phyloP scores from a whole-genome alignment of 139 green algal genomes.

The Picochlorum sp. region DNA sequence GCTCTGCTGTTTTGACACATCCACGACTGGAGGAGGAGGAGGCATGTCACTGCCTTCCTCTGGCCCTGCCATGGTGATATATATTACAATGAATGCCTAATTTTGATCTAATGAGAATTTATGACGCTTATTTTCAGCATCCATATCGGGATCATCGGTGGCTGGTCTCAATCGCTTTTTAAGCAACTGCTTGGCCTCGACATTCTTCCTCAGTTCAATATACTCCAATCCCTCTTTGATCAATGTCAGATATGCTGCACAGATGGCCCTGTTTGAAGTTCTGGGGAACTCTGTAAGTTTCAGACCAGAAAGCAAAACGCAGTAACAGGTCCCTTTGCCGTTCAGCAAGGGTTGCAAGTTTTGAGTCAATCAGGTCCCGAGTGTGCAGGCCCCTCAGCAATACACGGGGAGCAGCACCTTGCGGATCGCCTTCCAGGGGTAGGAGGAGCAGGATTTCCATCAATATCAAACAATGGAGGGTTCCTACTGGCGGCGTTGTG shows the following conservation, averaged over 20 bases:
- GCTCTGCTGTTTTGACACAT: too few relatives aligned
- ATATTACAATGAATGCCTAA: background rate
- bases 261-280: conserved; percentile 33
- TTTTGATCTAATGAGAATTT: background rate
- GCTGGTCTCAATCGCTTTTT: background rate
- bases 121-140: conserved; percentile 9
- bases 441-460: conserved; percentile 34
- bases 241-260: conserved; percentile 51
- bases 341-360: background rate
- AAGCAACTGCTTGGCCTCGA: conserved; percentile 19
- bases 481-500: conserved; percentile 16
- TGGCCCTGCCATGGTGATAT: too few relatives aligned
- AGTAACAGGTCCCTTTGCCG: conserved; percentile 53
- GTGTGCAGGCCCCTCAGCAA: conserved; percentile 42
- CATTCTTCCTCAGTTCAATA: conserved; percentile 42
- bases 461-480: conserved; percentile 47
- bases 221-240: conserved; percentile 46
- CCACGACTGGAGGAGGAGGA: too few relatives aligned
- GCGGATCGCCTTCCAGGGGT: conserved; percentile 8
- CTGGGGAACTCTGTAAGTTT: conserved; percentile 30
- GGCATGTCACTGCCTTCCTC: too few relatives aligned
- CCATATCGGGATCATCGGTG: conserved; percentile 4
- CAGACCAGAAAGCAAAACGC: conserved; percentile 44
- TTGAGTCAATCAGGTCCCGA: conserved; percentile 21
- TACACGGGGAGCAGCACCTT: conserved; percentile 28